phyloP scores from a whole-genome alignment of 148 eudicot genomes.

The Silene conica region DNA sequence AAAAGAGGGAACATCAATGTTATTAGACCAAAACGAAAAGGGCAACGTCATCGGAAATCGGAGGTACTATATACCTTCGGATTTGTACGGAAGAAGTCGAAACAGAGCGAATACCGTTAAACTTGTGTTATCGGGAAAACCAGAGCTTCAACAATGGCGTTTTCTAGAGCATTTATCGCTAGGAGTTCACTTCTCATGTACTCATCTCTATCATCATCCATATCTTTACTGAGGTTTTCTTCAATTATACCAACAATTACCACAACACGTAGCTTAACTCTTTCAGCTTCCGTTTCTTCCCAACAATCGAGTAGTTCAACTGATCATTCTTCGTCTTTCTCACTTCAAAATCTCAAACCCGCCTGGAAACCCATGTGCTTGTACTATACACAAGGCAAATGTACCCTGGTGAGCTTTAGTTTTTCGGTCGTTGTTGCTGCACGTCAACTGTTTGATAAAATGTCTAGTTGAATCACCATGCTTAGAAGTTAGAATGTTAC shows the following conservation, averaged over 20 bases:
- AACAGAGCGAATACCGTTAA: too few relatives aligned
- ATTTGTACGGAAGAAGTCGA: too few relatives aligned
- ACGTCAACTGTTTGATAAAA: slow-evolving; percentile 33
- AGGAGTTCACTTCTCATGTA: slow-evolving; percentile 15
- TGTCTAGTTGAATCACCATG: slow-evolving; percentile 9
- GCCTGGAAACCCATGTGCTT: slow-evolving; percentile 88
- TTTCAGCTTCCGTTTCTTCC: slow-evolving; percentile 43
- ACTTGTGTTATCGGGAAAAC: neutral
- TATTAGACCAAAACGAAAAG: too few relatives aligned
- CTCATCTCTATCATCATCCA: slow-evolving; percentile 20
- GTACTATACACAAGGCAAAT: slow-evolving; percentile 73
- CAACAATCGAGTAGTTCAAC: slow-evolving; percentile 24
- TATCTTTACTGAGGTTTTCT: slow-evolving; percentile 14
- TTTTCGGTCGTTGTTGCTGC: neutral
- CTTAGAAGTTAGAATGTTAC: too few relatives aligned
- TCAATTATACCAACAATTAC: slow-evolving; percentile 17
- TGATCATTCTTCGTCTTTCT: slow-evolving; percentile 6
- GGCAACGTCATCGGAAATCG: too few relatives aligned
- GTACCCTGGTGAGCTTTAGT: slow-evolving; percentile 52
- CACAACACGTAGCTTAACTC: slow-evolving; percentile 18
- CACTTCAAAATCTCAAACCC: slow-evolving; percentile 19
- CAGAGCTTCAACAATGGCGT: slow-evolving; percentile 33
- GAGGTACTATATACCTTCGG: too few relatives aligned
- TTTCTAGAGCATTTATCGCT: slow-evolving; percentile 20
- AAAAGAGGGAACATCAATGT: too few relatives aligned